Evolutionary conservation across 768 basidiomycete species (phyloP), one percentile per base, ranked within the genome.

Genomic region (Mycena latifolia): DNA sequence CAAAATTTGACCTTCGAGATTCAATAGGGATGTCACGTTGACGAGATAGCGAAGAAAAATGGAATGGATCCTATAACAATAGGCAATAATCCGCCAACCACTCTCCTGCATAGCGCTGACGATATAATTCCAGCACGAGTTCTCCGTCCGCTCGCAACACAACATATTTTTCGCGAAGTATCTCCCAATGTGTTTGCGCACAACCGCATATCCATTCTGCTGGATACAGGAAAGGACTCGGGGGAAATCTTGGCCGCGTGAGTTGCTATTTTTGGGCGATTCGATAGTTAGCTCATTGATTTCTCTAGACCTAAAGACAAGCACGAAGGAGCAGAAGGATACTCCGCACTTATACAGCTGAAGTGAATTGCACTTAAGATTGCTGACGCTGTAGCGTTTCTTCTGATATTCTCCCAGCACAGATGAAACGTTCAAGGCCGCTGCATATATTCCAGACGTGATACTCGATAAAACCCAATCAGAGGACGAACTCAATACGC

Each of bases 151-250:
- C 67, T 78, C 7, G 71, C 75, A 10, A 72, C 76, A 2, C 63
- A 73, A 22, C 75, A 78, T 55, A 72, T 77, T 35, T 77, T 77
- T 61, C 58, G 60, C 2, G 77, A 78, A 55, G 73, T 78, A 15
- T 53, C 70, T 7, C 77, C 77, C 15, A 73, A 77, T 35, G 75
- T 75, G 1, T 77, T 76, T 43, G 69, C 72, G 6, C 69, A 74
- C 65, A 77, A 76, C 60, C 70, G 73, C 3, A 37, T 76, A 20
- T 76, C 63, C 0, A 14, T 24, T 7, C 12, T 63, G 18, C 20
- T 72, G 17, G 71, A 71, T 33, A 72, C 69, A 18, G 64, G 62
- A 9, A 71, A 72, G 41, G 45, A 14, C 15, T 37, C 33, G 4
- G 9, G 56, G 20, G 53, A 54, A 14, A 45, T 69, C 29, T 35